Conservation (phyloP, 768 basidiomycete genomes). For the Podaxis sp. region DNA sequence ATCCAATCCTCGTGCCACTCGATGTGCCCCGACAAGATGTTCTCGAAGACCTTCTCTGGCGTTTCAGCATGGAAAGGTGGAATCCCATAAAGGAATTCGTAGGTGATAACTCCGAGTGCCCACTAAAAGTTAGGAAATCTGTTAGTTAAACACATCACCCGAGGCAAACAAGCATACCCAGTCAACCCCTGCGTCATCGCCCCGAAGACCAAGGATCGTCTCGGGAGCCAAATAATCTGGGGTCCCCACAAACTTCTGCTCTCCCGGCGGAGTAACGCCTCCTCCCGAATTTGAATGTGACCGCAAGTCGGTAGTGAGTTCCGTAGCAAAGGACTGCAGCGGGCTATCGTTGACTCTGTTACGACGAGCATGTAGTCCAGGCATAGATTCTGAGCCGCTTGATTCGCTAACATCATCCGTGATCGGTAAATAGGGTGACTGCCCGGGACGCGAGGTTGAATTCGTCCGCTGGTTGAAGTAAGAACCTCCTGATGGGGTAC, state of each 20-base stretch:
- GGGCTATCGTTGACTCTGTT: slow-evolving; percentile 68
- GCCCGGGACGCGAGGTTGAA: slow-evolving; percentile 56
- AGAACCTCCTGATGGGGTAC: slow-evolving; percentile 65
- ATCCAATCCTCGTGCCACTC: slow-evolving; percentile 97
- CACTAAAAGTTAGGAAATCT: slow-evolving; percentile 56
- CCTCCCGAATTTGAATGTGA: slow-evolving; percentile 69
- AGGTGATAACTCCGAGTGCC: slow-evolving; percentile 97
- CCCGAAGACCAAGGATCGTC: slow-evolving; percentile 91
- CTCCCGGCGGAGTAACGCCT: slow-evolving; percentile 71
- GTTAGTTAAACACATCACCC: slow-evolving; percentile 16
- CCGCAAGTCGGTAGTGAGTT: slow-evolving; percentile 78
- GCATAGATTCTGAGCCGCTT: slow-evolving; percentile 76
- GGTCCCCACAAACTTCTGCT: slow-evolving; percentile 95
- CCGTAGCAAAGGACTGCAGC: slow-evolving; percentile 82
- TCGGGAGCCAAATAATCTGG: slow-evolving; percentile 97
- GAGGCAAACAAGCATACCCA: slow-evolving; percentile 64
- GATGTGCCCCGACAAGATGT: slow-evolving; percentile 91
- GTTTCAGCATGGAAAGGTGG: slow-evolving; percentile 98
- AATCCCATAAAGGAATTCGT: slow-evolving; percentile 95
- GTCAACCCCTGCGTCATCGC: slow-evolving; percentile 94
- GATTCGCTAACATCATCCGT: slow-evolving; percentile 87
- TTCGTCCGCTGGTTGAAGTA: slow-evolving; percentile 76
- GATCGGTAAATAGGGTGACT: slow-evolving; percentile 65
- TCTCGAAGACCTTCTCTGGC: slow-evolving; percentile 97
- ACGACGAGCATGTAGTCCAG: slow-evolving; percentile 54